Base-by-base conservation (phyloP, 371 early-diverging fungal species). In the Rhizopus sp. region DNA sequence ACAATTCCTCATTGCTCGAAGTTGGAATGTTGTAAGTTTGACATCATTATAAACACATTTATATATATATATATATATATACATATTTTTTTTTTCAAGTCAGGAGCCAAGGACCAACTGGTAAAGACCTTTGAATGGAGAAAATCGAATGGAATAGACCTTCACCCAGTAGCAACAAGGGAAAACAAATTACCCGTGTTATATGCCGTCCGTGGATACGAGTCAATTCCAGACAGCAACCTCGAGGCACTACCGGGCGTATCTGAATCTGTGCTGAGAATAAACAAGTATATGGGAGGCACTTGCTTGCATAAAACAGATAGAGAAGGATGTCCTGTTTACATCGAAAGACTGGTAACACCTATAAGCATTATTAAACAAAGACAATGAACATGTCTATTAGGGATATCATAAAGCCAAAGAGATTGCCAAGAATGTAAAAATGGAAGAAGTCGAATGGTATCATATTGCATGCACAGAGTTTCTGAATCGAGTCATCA, bases 381-480 rank as follows among this genome's bases (percentile, higher is more conserved):
- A 8, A 40, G 23, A 31, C 2, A 13, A 33, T 37, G 47, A 45
- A 6, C 15, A 6, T 45, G 23, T 40, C 50, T 8, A 40, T 10
- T 51, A 86, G 85, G 89, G 89, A 9, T 76, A 81, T 44, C 89
- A 91, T 70, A 84, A 86, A 42, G 84, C 87, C 57, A 91, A 92
- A 56, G 80, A 85, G 6, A 62, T 93, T 34, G 87, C 89, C 13
- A 82, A 81, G 59, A 62, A 83, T 50, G 72, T 82, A 31, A 86
- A 86, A 31, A 72, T 77, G 29, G 82, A 84, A 15, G 89, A 87
- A 66, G 68, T 91, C 33, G 68, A 85, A 29, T 82, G 86, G 48
- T 88, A 86, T 66, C 92, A 93, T 60, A 77, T 88, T 53, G 83
- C 87, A 31, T 84, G 88, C 73, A 85, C 85, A n/a, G 93, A 93